These are phyloP conservation scores for Gaeumannomyces sp. DNA, from an alignment of 2,329 filamentous ascomycete genomes.

Conservation along the genomic window DNA sequence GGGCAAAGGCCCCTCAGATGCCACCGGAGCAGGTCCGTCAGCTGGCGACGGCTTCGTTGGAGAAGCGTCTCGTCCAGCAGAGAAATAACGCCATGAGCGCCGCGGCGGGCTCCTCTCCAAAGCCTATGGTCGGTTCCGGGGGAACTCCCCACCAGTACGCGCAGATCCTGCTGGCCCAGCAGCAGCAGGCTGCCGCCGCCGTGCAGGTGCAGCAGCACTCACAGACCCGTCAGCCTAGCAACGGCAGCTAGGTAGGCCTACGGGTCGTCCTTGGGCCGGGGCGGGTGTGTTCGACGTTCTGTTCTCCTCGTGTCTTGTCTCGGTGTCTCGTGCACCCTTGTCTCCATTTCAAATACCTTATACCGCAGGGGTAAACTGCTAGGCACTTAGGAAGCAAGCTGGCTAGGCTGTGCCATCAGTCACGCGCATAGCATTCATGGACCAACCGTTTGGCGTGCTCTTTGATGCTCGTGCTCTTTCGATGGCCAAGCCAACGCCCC, in stretches of 20 bases:
- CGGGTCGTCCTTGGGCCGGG: background rate
- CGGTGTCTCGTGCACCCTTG: background rate
- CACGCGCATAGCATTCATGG: background rate
- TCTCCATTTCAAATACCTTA: background rate
- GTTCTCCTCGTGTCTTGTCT: background rate
- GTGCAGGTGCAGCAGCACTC: slow-evolving; percentile 7
- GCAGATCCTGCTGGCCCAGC: slow-evolving; percentile 9
- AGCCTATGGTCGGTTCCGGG: slow-evolving; percentile 7
- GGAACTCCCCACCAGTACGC: slow-evolving; percentile 10
- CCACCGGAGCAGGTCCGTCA: slow-evolving; percentile 9
- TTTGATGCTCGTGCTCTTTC: background rate
- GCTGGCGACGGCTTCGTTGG: slow-evolving; percentile 4
- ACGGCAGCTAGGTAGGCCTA: background rate
- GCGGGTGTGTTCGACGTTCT: background rate
- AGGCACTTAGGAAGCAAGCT: no score
- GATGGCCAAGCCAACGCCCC: background rate
- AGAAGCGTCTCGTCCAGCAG: slow-evolving; percentile 8
- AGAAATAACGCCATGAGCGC: slow-evolving; percentile 9
- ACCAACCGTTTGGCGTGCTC: background rate
- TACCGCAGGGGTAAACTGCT: background rate
- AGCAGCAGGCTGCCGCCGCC: slow-evolving; percentile 5
- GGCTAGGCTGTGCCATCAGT: background rate
- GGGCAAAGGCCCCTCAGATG: slow-evolving; percentile 8
- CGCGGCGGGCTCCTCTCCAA: slow-evolving; percentile 7
- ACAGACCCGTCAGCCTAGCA: background rate